Percentiles rank a stretch among this genome's conserved stretches.
These are phyloP conservation scores for Mycena sanguinolenta DNA, from an alignment of 768 basidiomycete genomes.

Conservation along the genomic window DNA sequence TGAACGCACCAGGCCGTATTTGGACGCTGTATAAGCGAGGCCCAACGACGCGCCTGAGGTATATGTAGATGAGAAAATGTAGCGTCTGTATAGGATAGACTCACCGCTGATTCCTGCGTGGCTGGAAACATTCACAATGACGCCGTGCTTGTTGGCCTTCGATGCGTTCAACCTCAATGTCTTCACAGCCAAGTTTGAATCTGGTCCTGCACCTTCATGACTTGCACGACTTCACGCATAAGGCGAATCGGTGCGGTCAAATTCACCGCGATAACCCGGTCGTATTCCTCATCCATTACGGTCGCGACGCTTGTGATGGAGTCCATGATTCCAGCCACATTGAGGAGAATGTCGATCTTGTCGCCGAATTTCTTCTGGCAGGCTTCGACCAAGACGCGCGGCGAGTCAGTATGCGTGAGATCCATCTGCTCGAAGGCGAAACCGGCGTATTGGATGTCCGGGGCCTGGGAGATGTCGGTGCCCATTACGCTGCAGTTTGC, in stretches of 20 bases:
- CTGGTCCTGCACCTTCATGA: conserved; percentile 2
- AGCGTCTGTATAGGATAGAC: neutral
- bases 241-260: neutral
- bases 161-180: neutral
- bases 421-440: conserved; percentile 4
- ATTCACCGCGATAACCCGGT: neutral
- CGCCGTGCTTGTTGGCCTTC: neutral
- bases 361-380: neutral
- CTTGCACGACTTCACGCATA: conserved; percentile 3
- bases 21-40: neutral
- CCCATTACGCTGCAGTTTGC: conserved; percentile 4
- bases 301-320: neutral
- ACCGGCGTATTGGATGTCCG: neutral
- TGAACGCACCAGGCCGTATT: neutral
- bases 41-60: neutral
- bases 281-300: neutral
- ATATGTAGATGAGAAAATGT: neutral
- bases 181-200: neutral
- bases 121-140: neutral
- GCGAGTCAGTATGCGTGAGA: conserved; percentile 2
- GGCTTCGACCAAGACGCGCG: neutral
- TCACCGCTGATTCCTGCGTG: conserved; percentile 2
- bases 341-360: conserved; percentile 11
- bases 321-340: conserved; percentile 5
- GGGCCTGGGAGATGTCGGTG: neutral